Evolutionary conservation across 192 early-diverging fungal genomes (phyloP).

Genomic region (Pilobolus umbonatus): DNA sequence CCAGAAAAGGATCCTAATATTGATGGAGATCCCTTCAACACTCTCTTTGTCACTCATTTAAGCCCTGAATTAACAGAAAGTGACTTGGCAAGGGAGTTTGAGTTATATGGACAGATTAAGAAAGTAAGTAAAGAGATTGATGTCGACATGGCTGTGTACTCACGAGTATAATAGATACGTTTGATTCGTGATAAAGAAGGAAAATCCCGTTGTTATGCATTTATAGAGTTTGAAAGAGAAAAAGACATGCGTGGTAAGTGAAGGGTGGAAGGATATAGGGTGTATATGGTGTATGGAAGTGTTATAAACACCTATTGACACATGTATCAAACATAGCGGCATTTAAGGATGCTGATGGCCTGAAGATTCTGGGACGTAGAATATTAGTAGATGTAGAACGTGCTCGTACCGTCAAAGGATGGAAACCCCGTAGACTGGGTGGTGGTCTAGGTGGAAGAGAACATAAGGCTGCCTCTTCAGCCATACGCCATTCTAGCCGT

Average conservation of each 20-base stretch:
- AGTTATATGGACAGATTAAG: slow-evolving; percentile 75
- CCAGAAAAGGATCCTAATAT: slow-evolving; percentile 69
- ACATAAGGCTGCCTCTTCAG: background rate
- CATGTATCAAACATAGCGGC: slow-evolving; percentile 40
- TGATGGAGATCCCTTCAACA: slow-evolving; percentile 87
- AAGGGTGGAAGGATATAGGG: slow-evolving; percentile 33
- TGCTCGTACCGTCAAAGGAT: slow-evolving; percentile 93
- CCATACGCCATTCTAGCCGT: slow-evolving; percentile 14
- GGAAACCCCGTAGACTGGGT: slow-evolving; percentile 79
- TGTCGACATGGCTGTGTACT: background rate
- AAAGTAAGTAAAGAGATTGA: slow-evolving; percentile 44
- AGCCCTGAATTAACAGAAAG: slow-evolving; percentile 73
- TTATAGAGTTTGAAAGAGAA: slow-evolving; percentile 92
- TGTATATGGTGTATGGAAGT: background rate
- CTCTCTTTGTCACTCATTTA: slow-evolving; percentile 83
- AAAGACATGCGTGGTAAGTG: slow-evolving; percentile 62
- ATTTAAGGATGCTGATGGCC: slow-evolving; percentile 84
- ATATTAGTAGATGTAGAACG: slow-evolving; percentile 94
- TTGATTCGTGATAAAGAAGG: slow-evolving; percentile 66
- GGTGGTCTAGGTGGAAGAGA: slow-evolving; percentile 72
- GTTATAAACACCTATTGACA: background rate
- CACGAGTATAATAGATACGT: slow-evolving; percentile 41
- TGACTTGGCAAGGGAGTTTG: slow-evolving; percentile 71
- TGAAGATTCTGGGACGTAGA: slow-evolving; percentile 79
- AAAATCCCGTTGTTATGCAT: slow-evolving; percentile 90